Base-by-base conservation (phyloP, 2,329 filamentous ascomycete genomes). In the Arthrinium puccinioides region DNA sequence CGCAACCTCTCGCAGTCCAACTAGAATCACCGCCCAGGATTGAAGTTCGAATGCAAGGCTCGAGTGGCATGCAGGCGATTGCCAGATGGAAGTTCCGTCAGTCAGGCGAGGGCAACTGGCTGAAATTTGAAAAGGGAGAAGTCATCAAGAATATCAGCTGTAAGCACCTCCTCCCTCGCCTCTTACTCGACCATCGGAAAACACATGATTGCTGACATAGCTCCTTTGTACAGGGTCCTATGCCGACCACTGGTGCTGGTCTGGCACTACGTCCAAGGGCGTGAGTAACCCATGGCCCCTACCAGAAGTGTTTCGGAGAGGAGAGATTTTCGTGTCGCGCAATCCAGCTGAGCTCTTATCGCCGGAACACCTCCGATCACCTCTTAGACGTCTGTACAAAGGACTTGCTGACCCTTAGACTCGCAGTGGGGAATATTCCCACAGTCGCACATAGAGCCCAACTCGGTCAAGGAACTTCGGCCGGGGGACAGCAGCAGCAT, bases 101-200 rank as follows among this genome's bases (percentile, higher is more conserved):
- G 24, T 69, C 66, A 44, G 56, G 61, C 16, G 62, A 63, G 34
- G 61, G 65, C 9, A 60, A 57, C 19, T 78, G 74, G 74, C 58
- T 78, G n/a, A 67, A 61, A 44, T 75, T 85, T 50, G 78, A 81
- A 21, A 82, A 80, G 52, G 76, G 76, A 15, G 81, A 85, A 44
- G 65, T 70, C 4, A 81, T 84, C 13, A 77, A 69, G 45, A 86
- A 81, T 58, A 86, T 59, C 30, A 49, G 54, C 28, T 57, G 56
- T 58, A 44, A 50, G 56, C 30, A 37, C 19, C 7, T 16, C 23
- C 33, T 36, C n/a, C 11, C 4, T 5, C n/a, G n/a, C 10, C 24
- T 11, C 24, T 15, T 11, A 6, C 21, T 25, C 4, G 9, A 13
- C 18, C 14, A 2, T 8, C 14, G 9, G 5, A 10, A 24, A 16